Base-by-base conservation (phyloP, 2,329 filamentous ascomycete species). In the Cylindrodendrum hubeiense region DNA sequence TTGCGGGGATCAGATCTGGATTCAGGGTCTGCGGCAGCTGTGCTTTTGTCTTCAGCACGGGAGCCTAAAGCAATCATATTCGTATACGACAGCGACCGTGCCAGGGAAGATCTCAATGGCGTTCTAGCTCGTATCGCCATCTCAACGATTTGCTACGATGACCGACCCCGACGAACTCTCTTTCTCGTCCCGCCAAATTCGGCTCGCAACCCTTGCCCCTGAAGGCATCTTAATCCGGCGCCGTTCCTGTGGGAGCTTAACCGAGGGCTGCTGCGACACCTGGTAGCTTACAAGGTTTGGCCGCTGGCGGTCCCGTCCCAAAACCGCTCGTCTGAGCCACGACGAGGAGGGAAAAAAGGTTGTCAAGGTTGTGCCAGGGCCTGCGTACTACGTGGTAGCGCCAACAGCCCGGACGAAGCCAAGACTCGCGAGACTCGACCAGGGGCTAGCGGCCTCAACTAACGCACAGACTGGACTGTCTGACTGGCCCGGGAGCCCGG, bases 401-500 rank as follows among this genome's bases (percentile, higher is more conserved):
- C n/a, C n/a, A n/a, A n/a, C n/a, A n/a, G n/a, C n/a, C n/a, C n/a
- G n/a, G n/a, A 8, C 37, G 8, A n/a, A 15, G 7, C 37, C 15
- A 39, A 39, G 33, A 34, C 33, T n/a, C n/a, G n/a, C n/a, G n/a
- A 39, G 17, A 5, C 37, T n/a, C 6, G 6, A 17, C 37, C 37
- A 39, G 37, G 5, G n/a, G 37, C 37, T 39, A 39, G 37, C 34
- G 17, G 37, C 37, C 1, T n/a, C 15, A 8, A 39, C 37, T 39
- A 39, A 39, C 37, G 37, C 37, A 39, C 37, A 39, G 37, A 39
- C 37, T 39, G n/a, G 37, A 39, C 28, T 17, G 37, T 8, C 37
- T 8, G 37, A 17, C 15, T 39, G 37, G 37, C 37, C 37, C 9
- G 62, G 62, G 33, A 65, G 28, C 26, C 17, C 52, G 17, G 30